Evolutionary conservation across 768 basidiomycete genomes (phyloP), one percentile per base, ranked within the genome.

Genomic region (Kwoniella sp.): DNA sequence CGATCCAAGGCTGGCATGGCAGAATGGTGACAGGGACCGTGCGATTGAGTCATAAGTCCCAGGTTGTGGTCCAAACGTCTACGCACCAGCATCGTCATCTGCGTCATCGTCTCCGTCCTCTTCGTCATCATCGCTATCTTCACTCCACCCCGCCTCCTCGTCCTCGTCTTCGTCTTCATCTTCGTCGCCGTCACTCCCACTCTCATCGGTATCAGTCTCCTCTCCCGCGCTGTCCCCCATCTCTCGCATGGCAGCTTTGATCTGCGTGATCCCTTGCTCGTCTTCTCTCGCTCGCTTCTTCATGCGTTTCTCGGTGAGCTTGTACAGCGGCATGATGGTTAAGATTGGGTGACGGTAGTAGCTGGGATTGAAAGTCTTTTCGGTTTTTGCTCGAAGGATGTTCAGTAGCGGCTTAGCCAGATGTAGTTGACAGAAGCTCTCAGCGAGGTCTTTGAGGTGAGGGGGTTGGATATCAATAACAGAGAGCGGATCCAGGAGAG

Each of bases 271-370:
- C 0, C 75, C 75, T 17, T 45, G 29, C 55, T 67, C 72, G 20
- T 77, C 75, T 29, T 77, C 75, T 38, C 66, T 62, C 34, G 60
- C 71, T 59, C 61, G 60, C 34, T 70, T 70, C 56, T 65, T 60
- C 57, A 77, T 45, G 15, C 72, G 62, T 53, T 70, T 74, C 52
- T 73, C 71, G 20, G 73, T 74, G 12, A 64, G 50, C 48, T 73
- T 74, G 69, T 71, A 77, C 15, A 77, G 61, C 20, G 75, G 75
- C 75, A 77, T 77, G 13, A 17, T 45, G 29, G 51, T 9, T 59
- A n/a, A n/a, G n/a, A n/a, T n/a, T n/a, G n/a, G 34, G 17, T 45
- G 41, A 45, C 54, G 15, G 29, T 45, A 17, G n/a, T n/a, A n/a
- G n/a, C n/a, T n/a, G n/a, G n/a, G n/a, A n/a, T n/a, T n/a, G n/a